phyloP scores from a whole-genome alignment of 2,329 filamentous ascomycete species.

The Phaeoacremonium minimum region DNA sequence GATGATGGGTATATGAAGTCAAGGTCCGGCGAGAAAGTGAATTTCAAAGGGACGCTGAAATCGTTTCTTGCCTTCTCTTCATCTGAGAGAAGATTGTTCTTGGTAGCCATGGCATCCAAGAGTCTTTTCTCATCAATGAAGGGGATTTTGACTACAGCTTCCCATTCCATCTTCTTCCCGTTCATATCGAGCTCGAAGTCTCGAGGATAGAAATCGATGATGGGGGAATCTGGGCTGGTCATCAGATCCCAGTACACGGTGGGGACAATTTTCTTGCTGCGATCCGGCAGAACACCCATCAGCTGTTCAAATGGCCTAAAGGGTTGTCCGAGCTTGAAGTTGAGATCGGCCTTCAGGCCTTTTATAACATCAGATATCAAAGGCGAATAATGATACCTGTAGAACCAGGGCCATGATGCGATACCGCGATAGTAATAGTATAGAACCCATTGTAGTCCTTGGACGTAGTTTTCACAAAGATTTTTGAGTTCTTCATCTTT shows the following conservation, averaged over 20 bases:
- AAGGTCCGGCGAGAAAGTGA: slow-evolving; percentile 74
- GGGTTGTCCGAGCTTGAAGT: slow-evolving; percentile 91
- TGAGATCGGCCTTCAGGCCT: slow-evolving; percentile 79
- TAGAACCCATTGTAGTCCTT: slow-evolving; percentile 95
- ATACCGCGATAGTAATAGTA: slow-evolving; percentile 98
- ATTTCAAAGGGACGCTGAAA: slow-evolving; percentile 90
- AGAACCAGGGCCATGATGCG: slow-evolving; percentile 98
- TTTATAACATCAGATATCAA: slow-evolving; percentile 90
- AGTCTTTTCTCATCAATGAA: slow-evolving; percentile 94
- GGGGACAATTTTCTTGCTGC: slow-evolving; percentile 95
- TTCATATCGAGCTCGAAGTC: slow-evolving; percentile 99
- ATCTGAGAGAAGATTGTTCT: slow-evolving; percentile 70
- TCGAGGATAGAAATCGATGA: slow-evolving; percentile 95
- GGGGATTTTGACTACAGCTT: slow-evolving; percentile 97
- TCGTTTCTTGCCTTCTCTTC: slow-evolving; percentile 81
- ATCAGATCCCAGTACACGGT: slow-evolving; percentile 84
- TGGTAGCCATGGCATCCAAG: slow-evolving; percentile 79
- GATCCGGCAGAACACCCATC: slow-evolving; percentile 96
- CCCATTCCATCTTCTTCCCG: slow-evolving; percentile 99
- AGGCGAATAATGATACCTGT: slow-evolving; percentile 92
- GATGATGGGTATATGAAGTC: slow-evolving; percentile 86
- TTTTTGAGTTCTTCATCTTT: slow-evolving; percentile 71
- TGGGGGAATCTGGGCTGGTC: slow-evolving; percentile 85
- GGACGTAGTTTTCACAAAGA: slow-evolving; percentile 92
- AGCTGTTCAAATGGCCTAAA: slow-evolving; percentile 95